Evolutionary conservation across 768 basidiomycete species (phyloP).

Genomic region (Lactarius vividus): DNA sequence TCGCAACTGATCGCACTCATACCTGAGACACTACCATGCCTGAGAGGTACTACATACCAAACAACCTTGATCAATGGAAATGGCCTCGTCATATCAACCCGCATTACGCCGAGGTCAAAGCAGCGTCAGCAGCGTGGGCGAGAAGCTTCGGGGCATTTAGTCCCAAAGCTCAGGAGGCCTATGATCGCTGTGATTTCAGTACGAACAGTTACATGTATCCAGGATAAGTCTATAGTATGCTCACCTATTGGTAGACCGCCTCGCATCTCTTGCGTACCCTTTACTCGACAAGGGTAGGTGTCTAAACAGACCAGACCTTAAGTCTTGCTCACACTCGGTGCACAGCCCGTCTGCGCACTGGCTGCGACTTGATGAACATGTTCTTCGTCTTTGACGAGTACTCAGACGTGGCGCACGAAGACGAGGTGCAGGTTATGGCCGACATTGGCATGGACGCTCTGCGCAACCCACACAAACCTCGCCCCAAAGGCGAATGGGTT

Average conservation of each 20-base stretch:
- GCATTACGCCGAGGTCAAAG: conserved; percentile 28
- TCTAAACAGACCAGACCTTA: not conserved
- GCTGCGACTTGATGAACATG: conserved; percentile 33
- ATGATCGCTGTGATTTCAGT: conserved; percentile 32
- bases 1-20: not conserved
- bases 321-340: not conserved
- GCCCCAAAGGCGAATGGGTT: conserved; percentile 27
- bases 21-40: conserved; percentile 8
- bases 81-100: conserved; percentile 31
- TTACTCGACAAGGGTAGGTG: conserved; percentile 22
- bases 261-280: conserved; percentile 32
- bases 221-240: not conserved
- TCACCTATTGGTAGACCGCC: conserved; percentile 23
- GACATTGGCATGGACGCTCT: conserved; percentile 31
- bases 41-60: conserved; percentile 22
- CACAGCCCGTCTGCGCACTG: conserved; percentile 25
- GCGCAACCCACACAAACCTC: conserved; percentile 29
- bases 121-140: conserved; percentile 29
- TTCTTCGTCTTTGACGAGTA: conserved; percentile 33
- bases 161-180: conserved; percentile 28
- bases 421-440: conserved; percentile 24
- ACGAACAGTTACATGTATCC: not conserved
- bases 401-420: conserved; percentile 27
- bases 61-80: conserved; percentile 28
- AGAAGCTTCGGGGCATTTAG: conserved; percentile 30